A percentile compares a stretch with the other conserved stretches of the same genome.
phyloP scores from a whole-genome alignment of 352 stramenopile genomes.

The Globisporangium sylvaticum region DNA sequence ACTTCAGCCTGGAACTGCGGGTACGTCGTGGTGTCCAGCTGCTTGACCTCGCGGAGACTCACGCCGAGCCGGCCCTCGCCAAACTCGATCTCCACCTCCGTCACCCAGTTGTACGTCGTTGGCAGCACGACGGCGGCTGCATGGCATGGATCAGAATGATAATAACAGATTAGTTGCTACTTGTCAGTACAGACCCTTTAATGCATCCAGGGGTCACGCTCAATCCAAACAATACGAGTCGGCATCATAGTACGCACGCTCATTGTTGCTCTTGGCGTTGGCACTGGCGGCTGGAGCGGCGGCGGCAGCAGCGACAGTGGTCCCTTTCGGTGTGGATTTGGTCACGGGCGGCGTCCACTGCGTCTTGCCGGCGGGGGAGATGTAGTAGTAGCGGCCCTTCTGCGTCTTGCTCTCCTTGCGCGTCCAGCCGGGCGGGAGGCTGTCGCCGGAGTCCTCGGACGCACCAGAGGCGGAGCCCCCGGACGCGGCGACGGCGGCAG shows the following conservation, averaged over 20 bases:
- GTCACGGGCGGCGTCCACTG: constrained; percentile 65
- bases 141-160: background rate
- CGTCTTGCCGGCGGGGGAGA: constrained; percentile 75
- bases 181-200: background rate
- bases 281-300: background rate
- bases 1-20: constrained; percentile 87
- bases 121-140: constrained; percentile 18
- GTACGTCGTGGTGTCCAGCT: constrained; percentile 76
- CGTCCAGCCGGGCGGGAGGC: constrained; percentile 72
- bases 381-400: constrained; percentile 84
- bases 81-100: constrained; percentile 85
- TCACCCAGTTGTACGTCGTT: constrained; percentile 75
- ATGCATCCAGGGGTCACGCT: background rate
- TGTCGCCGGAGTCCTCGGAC: constrained; percentile 22
- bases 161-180: background rate
- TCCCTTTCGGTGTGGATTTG: constrained; percentile 15
- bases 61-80: constrained; percentile 76
- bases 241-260: background rate
- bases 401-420: constrained; percentile 84
- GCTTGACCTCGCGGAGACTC: constrained; percentile 71
- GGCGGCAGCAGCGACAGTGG: background rate
- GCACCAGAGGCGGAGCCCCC: background rate
- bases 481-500: background rate
- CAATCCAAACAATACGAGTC: background rate
- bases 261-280: background rate